Evolutionary conservation across 208 protist species (phyloP).

Genomic region (Acanthamoeba lenticulata): DNA sequence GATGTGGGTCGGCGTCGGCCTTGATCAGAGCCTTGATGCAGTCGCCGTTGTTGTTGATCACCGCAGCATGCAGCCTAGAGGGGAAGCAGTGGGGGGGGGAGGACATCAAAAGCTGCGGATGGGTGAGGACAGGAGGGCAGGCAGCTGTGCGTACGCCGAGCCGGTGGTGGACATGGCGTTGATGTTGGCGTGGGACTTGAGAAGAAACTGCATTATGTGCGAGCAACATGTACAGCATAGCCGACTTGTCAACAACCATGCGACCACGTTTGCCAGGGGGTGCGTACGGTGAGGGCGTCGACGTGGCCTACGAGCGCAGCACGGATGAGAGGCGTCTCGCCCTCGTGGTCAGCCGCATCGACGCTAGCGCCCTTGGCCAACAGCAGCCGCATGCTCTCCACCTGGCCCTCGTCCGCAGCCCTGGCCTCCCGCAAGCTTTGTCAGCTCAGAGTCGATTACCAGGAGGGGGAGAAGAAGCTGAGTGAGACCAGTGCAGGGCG

Average conservation of each 20-base stretch:
- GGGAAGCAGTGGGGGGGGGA: too few relatives aligned
- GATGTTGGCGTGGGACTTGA: neutral
- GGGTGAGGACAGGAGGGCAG: too few relatives aligned
- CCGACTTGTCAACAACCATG: too few relatives aligned
- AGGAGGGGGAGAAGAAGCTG: too few relatives aligned
- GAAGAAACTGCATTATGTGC: neutral
- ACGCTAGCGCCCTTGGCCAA: neutral
- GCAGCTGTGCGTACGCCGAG: neutral
- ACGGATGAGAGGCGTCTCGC: slow-evolving; percentile 17
- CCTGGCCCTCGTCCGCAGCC: neutral
- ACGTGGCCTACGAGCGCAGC: neutral
- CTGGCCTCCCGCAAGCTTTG: neutral
- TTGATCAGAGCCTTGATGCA: slow-evolving; percentile 31
- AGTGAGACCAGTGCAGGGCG: neutral
- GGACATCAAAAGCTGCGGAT: too few relatives aligned
- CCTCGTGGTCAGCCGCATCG: neutral
- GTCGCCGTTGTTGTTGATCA: slow-evolving; percentile 9
- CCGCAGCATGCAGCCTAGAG: neutral
- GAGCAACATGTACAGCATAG: neutral
- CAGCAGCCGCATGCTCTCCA: neutral
- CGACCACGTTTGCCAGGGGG: neutral
- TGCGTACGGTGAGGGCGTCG: neutral
- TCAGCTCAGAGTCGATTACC: neutral
- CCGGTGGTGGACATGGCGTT: slow-evolving; percentile 6
- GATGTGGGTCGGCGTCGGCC: neutral